A percentile compares a stretch with the other conserved stretches of the same genome.
These are phyloP conservation scores for Magnolia kwangsiensis DNA, from an alignment of 164 flowering plant genomes.

Conservation along the genomic window DNA sequence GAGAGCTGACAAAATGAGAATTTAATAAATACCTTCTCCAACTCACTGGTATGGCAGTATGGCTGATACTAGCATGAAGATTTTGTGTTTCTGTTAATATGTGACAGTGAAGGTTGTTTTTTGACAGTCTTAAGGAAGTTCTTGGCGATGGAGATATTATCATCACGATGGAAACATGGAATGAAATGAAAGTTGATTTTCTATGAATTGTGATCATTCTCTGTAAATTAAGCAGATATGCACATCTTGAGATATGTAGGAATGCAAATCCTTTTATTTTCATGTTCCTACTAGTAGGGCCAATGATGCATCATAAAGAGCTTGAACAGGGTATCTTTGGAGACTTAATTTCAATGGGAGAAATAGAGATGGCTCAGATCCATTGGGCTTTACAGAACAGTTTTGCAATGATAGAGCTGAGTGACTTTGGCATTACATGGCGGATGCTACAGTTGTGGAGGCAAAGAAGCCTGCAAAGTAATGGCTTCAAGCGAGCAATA, in stretches of 20 bases:
- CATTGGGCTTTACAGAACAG: background rate
- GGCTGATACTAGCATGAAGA: too few relatives aligned
- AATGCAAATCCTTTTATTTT: background rate
- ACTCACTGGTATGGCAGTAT: too few relatives aligned
- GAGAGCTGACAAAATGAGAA: too few relatives aligned
- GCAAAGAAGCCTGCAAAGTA: background rate
- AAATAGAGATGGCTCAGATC: background rate
- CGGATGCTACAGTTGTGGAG: background rate
- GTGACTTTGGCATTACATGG: background rate
- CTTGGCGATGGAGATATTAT: too few relatives aligned
- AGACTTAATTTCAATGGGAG: background rate
- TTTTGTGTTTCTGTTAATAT: too few relatives aligned
- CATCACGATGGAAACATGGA: background rate
- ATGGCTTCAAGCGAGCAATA: background rate
- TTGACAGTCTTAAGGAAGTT: too few relatives aligned
- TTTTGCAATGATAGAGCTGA: background rate
- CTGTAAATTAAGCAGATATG: background rate
- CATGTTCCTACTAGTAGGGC: background rate
- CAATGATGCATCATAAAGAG: background rate
- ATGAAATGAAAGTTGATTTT: background rate
- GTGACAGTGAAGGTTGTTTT: too few relatives aligned
- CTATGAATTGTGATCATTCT: background rate
- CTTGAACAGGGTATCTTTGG: background rate
- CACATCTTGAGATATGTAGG: background rate
- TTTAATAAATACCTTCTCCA: too few relatives aligned